These are phyloP conservation scores for Cymbopogon citratus DNA, from an alignment of 176 grass and related monocot genomes.

Conservation along the genomic window DNA sequence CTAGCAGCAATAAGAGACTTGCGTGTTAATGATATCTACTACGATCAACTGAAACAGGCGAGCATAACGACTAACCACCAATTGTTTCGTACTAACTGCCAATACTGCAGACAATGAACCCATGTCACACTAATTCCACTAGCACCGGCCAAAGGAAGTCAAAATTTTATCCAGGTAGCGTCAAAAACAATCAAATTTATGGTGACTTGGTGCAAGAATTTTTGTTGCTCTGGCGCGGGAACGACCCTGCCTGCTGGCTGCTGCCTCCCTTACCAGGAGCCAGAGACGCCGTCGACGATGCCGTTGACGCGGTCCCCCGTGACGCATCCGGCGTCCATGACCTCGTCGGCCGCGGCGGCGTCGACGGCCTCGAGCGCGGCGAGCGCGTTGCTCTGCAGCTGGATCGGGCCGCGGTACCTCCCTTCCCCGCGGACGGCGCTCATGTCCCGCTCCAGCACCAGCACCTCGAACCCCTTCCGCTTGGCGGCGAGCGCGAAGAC, in stretches of 20 bases:
- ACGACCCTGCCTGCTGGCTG: not conserved
- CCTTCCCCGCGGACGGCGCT: conserved; percentile 84
- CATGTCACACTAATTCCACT: not conserved
- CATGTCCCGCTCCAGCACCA: conserved; percentile 79
- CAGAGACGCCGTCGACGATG: conserved; percentile 76
- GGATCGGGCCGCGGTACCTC: conserved; percentile 81
- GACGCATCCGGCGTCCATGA: conserved; percentile 65
- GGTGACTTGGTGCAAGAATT: not conserved
- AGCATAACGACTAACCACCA: not conserved
- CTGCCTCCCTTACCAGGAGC: conserved; percentile 47
- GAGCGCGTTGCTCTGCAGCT: conserved; percentile 94
- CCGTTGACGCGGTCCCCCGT: conserved; percentile 87
- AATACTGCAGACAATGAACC: not conserved
- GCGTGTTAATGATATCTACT: not conserved
- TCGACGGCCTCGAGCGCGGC: conserved; percentile 75
- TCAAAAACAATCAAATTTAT: not conserved
- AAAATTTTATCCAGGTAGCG: not conserved
- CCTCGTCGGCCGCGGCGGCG: conserved; percentile 44
- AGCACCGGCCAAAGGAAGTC: not conserved
- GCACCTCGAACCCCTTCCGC: conserved; percentile 79
- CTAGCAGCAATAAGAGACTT: not conserved
- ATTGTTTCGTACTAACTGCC: not conserved
- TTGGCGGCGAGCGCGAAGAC: conserved; percentile 64
- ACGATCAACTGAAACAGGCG: not conserved
- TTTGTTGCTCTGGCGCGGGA: not conserved